A percentile compares a stretch with the other conserved stretches of the same genome.
Evolutionary conservation across 2,329 filamentous ascomycete species (phyloP).

Genomic region (Bipolaris cookei): DNA sequence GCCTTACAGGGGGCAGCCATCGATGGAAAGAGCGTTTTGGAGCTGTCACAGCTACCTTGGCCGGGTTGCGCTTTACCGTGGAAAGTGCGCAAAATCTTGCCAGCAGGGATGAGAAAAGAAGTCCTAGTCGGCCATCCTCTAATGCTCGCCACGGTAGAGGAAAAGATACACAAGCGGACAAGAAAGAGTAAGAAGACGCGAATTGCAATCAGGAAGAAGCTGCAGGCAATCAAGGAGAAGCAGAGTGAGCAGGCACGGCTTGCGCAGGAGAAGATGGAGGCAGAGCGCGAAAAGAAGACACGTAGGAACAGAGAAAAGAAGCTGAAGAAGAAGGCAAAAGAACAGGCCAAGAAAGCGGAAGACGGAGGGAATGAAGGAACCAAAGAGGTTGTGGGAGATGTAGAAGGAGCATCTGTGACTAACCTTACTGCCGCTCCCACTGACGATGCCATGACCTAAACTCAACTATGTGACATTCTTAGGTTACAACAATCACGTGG

Average conservation of each 20-base stretch:
- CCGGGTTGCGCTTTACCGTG: conserved; percentile 46
- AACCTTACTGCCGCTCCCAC: not conserved
- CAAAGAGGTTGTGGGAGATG: conserved; percentile 1
- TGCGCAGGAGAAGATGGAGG: conserved; percentile 42
- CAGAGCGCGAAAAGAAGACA: conserved; percentile 46
- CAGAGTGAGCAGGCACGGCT: conserved; percentile 32
- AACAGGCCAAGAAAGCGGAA: conserved; percentile 41
- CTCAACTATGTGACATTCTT: not conserved
- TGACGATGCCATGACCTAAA: not conserved
- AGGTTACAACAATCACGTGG: not conserved
- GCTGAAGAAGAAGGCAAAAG: conserved; percentile 45
- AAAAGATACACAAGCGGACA: conserved; percentile 33
- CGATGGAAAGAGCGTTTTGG: conserved; percentile 36
- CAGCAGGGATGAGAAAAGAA: conserved; percentile 38
- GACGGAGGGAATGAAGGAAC: conserved; percentile 12
- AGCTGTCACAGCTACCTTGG: conserved; percentile 42
- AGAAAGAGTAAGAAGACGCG: conserved; percentile 47
- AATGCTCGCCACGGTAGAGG: conserved; percentile 27
- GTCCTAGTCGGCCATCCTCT: conserved; percentile 41
- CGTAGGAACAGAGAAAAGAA: conserved; percentile 49
- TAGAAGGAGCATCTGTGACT: not conserved
- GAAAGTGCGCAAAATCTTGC: conserved; percentile 42
- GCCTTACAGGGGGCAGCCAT: conserved; percentile 37
- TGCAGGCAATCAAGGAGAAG: conserved; percentile 35
- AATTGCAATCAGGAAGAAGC: conserved; percentile 44